Evolutionary conservation across 345 rosid genomes (phyloP), one percentile per base, ranked within the genome.

Genomic region (Eucalyptus curtisii): DNA sequence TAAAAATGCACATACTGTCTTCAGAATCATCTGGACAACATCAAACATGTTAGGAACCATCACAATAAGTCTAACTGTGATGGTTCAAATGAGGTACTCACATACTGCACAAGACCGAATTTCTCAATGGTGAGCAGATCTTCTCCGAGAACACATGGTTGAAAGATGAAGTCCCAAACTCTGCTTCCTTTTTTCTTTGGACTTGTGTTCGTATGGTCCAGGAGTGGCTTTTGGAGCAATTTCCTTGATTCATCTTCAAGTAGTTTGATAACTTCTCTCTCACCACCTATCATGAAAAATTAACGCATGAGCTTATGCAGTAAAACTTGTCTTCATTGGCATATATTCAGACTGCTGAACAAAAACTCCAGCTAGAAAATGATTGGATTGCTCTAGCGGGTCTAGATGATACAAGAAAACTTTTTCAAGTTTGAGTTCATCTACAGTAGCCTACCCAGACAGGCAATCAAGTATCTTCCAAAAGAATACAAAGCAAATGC

Each of bases 401-500:
- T 76, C 84, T 40, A 76, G 47, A 40, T 76, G 27, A 68, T 87
- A 76, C 27, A 7, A 76, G 57, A 86, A 37, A 86, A 86, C 45
- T 7, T 86, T 50, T 27, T 40, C 84, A 44, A 89, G 66, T 49
- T 57, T 49, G 27, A 17, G 31, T 49, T 42, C 66, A 33, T 24
- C 13, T 47, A 48, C 57, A 31, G 30, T 76, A 10, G 86, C 92
- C 92, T 90, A 97, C 99, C 99, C 33, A 97, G 93, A 91, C 99
- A 97, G 86, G 99, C 97, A 87, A 97, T 92, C 93, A 97, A 92
- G 91, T 96, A 96, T 89, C 99, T 96, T 85, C 99, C 97, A 88
- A 96, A 97, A 80, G 99, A 93, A 81, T 97, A 97, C 87, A 96
- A 90, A 85, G 98, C 99, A 90, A 96, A 96, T 31, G 99, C 99